phyloP scores from a whole-genome alignment of 495 filamentous ascomycete species.

The Penicillium bovifimosum region DNA sequence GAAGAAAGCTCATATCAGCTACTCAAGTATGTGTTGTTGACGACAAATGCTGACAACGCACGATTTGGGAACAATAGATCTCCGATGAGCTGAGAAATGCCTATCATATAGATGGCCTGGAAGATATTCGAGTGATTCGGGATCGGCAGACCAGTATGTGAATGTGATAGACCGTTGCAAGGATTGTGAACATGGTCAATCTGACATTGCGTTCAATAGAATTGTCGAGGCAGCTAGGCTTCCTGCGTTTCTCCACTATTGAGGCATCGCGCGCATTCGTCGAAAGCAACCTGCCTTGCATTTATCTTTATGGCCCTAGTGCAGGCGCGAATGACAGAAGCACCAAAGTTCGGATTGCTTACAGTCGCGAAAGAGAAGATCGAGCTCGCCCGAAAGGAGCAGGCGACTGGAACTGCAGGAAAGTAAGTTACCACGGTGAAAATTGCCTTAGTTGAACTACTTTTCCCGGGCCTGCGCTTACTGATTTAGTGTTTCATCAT shows the following conservation, averaged over 20 bases:
- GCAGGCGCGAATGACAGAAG: constrained; percentile 46
- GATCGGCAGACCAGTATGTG: constrained; percentile 60
- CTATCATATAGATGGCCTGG: constrained; percentile 53
- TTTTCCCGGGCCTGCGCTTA: constrained; percentile 2
- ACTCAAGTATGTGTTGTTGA: background rate
- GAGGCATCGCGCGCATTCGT: constrained; percentile 60
- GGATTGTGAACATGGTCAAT: background rate
- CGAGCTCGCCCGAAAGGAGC: constrained; percentile 48
- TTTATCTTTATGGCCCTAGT: constrained; percentile 51
- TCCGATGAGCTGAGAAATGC: constrained; percentile 53
- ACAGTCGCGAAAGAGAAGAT: constrained; percentile 53
- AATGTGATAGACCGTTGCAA: background rate
- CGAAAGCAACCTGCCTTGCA: constrained; percentile 56
- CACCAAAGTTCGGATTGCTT: constrained; percentile 56
- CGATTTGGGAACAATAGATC: constrained; percentile 42
- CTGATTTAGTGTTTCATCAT: constrained; percentile 57
- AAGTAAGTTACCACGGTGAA: constrained; percentile 44
- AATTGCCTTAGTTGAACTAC: background rate
- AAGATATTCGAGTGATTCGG: constrained; percentile 61
- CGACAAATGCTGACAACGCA: background rate
- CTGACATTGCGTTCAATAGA: constrained; percentile 30
- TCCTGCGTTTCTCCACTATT: constrained; percentile 58
- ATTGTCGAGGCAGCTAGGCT: constrained; percentile 58
- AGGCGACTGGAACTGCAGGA: constrained; percentile 72
- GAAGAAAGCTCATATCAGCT: background rate